Base-by-base conservation (phyloP, 1,284 basidiomycete species). In the Cutaneotrichosporon mucoides region DNA sequence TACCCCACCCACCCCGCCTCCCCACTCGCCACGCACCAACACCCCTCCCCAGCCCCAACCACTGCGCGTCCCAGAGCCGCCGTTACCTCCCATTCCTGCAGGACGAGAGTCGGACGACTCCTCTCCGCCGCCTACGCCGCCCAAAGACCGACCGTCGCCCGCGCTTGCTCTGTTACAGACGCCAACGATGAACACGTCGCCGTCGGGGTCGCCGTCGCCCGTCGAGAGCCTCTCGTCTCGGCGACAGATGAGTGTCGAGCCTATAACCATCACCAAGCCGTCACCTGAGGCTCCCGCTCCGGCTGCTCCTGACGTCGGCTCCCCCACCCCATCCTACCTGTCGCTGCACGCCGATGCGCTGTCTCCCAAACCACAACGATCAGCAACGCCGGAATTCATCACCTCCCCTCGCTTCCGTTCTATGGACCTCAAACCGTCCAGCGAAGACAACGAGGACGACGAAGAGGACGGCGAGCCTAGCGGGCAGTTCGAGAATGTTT, bases 401-500 rank as follows among this genome's bases (percentile, higher is more conserved):
- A 34, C 43, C 7, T 57, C 60, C 0, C 38, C 55, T 1, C 24
- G 35, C 6, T 61, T 57, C 48, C 52, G 60, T 38, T 55, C 47
- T 16, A 53, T 61, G 36, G 51, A 54, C 36, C 37, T 61, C 2
- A 46, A 16, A 7, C 43, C 45, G 15, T 46, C 53, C 2, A 15
- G 50, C 5, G 42, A 6, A 16, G 33, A 53, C 15, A 65, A 38
- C 11, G 51, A 55, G 35, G 55, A 24, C 5, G 56, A 53, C 24
- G 16, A 50, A 13, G 67, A 46, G 1, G 61, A 61, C n/a, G 55
- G 44, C 1, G 69, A 70, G 54, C 53, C 59, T 7, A 47, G 58
- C 0, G 67, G 63, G n/a, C 68, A 70, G 10, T 76, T 73, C 59
- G 74, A 76, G 60, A 70, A 69, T 1, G 70, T 76, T 11, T 62